A percentile compares a stretch with the other conserved stretches of the same genome.
Conservation (phyloP, 2,329 filamentous ascomycete genomes). For the Claviceps paspali region DNA sequence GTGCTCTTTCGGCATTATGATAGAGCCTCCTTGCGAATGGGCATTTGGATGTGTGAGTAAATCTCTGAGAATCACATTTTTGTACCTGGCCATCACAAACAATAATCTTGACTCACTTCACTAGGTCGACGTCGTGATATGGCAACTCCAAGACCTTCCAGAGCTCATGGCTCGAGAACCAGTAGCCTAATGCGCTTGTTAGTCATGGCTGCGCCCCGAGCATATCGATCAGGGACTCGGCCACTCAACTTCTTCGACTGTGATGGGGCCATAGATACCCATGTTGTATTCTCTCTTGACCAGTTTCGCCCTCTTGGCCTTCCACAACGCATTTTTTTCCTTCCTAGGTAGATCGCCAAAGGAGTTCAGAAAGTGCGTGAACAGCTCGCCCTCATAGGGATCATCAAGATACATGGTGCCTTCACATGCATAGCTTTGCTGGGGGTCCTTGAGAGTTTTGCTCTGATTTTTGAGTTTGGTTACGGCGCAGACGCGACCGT, state of each 20-base stretch:
- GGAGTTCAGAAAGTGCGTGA: slow-evolving; percentile 25
- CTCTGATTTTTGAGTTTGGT: slow-evolving; percentile 20
- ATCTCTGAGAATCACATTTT: too few species aligned
- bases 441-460: slow-evolving; percentile 13
- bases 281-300: slow-evolving; percentile 21
- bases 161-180: slow-evolving; percentile 26
- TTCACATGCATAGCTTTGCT: slow-evolving; percentile 22
- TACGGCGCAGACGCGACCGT: slow-evolving; percentile 25
- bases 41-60: neutral
- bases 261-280: slow-evolving; percentile 23
- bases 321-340: slow-evolving; percentile 22
- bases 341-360: slow-evolving; percentile 17
- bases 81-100: too few species aligned
- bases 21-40: slow-evolving; percentile 17
- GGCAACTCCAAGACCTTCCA: slow-evolving; percentile 28
- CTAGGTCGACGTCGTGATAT: slow-evolving; percentile 25
- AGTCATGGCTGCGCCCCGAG: neutral
- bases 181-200: slow-evolving; percentile 14
- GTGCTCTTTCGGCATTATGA: slow-evolving; percentile 23
- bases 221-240: neutral
- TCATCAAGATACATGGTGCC: slow-evolving; percentile 20
- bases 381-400: slow-evolving; percentile 27
- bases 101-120: slow-evolving; percentile 15
- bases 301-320: slow-evolving; percentile 21
- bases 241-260: slow-evolving; percentile 21